phyloP scores from a whole-genome alignment of 129 eudicot genomes.

The Pulicaria dysenterica region DNA sequence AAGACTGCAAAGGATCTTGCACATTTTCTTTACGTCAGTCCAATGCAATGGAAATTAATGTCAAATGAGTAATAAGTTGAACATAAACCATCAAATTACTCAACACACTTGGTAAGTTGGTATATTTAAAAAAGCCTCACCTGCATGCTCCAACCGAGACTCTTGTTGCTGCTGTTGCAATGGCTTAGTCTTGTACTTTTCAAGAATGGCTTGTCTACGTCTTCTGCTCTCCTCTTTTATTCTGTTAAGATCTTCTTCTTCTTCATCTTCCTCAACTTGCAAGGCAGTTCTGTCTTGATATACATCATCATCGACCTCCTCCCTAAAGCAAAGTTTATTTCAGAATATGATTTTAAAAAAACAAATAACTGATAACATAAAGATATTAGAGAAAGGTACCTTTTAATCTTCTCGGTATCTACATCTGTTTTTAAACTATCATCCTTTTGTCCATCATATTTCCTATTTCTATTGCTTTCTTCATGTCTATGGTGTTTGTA shows the following conservation, averaged over 20 bases:
- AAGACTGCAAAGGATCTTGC: constrained; percentile 40
- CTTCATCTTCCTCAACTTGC: constrained; percentile 78
- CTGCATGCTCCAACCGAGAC: constrained; percentile 35
- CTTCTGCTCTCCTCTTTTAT: constrained; percentile 96
- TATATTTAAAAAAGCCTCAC: constrained; percentile 25
- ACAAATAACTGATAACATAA: not conserved
- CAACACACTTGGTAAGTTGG: not conserved
- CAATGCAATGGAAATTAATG: not conserved
- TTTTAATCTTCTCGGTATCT: constrained; percentile 41
- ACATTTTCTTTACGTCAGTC: constrained; percentile 42
- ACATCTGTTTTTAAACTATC: constrained; percentile 36
- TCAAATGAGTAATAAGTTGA: constrained; percentile 8
- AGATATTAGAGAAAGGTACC: constrained; percentile 41
- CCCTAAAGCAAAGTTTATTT: constrained; percentile 45
- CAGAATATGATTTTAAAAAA: constrained; percentile 9
- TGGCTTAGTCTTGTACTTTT: constrained; percentile 68
- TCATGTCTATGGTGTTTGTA: constrained; percentile 48
- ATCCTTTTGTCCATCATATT: constrained; percentile 40
- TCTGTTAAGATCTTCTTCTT: constrained; percentile 86
- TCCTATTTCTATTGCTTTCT: constrained; percentile 53
- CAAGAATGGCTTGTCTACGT: constrained; percentile 87
- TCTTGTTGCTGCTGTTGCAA: constrained; percentile 38
- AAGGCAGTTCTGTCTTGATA: constrained; percentile 59
- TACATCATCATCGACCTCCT: constrained; percentile 54
- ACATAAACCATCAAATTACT: constrained; percentile 1